Evolutionary conservation across 1,139 yeast species (phyloP), one percentile per base, ranked within the genome.

Genomic region (Lipomyces yarrowii): DNA sequence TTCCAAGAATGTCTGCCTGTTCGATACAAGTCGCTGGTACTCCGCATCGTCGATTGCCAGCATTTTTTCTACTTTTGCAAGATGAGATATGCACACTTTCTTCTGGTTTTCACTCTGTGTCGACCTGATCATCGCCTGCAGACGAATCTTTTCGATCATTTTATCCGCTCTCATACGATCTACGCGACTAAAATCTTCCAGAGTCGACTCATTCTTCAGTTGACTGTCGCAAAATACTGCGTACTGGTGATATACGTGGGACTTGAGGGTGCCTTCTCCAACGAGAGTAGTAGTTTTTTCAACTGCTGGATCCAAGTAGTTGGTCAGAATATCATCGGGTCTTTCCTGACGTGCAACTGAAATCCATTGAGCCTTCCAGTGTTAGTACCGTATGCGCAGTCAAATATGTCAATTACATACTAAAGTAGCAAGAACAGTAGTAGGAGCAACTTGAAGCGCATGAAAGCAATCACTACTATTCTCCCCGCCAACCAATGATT

Each of bases 201-300:
- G 79, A 18, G 83, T 74, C 1, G 78, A 77, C 2, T 81, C 75
- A 1, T 85, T 82, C 68, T 83, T 82, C 57, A 84, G 79, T 72
- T 90, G 96, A 7, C 79, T 78, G 71, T 90, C 91, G 74, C 98
- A 91, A 74, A 93, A 93, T 46, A 82, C 80, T 0, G 93, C 98
- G 72, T 90, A 83, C 2, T 82, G 79, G 68, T 84, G 87, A 73
- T 77, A 89, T 1, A 87, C 82, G 48, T 79, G 77, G 0, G 89
- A 84, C 59, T 73, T 66, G 18, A 71, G 71, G 21, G 63, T 74
- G 63, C 69, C 74, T 18, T 42, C 48, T 72, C 53, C 71, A 26
- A 57, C 73, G 71, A 33, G 73, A 33, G 64, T 65, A 2, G 54
- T 59, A 7, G 69, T 37, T n/a, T 37, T n/a, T 0, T 72, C 71